Conservation (phyloP, 306 rosid species). For the Medicago truncatula region MtrunA17r5.0-ANR NC_053043.1:32551501-32552000, state of each 20-base stretch:
- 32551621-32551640: slow-evolving; percentile 75
- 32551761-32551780: slow-evolving; percentile 67
- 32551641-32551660: background rate
- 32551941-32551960: slow-evolving; percentile 78
- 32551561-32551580: slow-evolving; percentile 45
- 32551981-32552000: slow-evolving; percentile 80
- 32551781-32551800: slow-evolving; percentile 61
- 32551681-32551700: background rate
- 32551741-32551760: too few relatives aligned
- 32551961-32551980: slow-evolving; percentile 73
- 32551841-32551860: slow-evolving; percentile 74
- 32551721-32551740: background rate
- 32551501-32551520: too few relatives aligned
- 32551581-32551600: slow-evolving; percentile 62
- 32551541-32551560: too few relatives aligned
- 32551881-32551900: slow-evolving; percentile 55
- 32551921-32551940: slow-evolving; percentile 78
- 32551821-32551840: slow-evolving; percentile 52
- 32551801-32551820: slow-evolving; percentile 69
- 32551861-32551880: slow-evolving; percentile 83
- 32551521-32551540: too few relatives aligned
- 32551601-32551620: slow-evolving; percentile 60
- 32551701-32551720: slow-evolving; percentile 7
- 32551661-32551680: background rate
- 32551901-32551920: slow-evolving; percentile 77